A percentile compares a stretch with the other conserved stretches of the same genome.
Evolutionary conservation across 495 filamentous ascomycete genomes (phyloP).

Genomic region (Annulohypoxylon bovei): DNA sequence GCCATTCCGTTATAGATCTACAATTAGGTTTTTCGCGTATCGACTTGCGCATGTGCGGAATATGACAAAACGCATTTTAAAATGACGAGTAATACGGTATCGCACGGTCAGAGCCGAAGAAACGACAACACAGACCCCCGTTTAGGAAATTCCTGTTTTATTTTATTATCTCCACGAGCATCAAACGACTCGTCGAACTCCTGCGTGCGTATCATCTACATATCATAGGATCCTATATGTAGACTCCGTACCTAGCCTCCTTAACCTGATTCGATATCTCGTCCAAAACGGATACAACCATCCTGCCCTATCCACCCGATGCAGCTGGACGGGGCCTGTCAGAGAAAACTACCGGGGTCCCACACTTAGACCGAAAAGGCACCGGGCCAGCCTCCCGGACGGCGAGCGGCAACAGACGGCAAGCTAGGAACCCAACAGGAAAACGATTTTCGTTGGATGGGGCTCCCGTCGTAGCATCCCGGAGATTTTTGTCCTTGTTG

Average conservation of each 20-base stretch:
- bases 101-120: not conserved
- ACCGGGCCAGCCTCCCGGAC: conserved; percentile 28
- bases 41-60: not conserved
- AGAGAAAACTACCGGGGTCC: conserved; percentile 33
- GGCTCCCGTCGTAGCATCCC: conserved; percentile 18
- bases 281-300: not conserved
- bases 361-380: conserved; percentile 43
- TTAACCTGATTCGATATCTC: conserved; percentile 7
- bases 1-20: conserved; percentile 20
- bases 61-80: not conserved
- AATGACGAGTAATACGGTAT: not conserved
- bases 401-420: conserved; percentile 21
- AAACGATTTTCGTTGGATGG: conserved; percentile 3
- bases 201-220: not conserved
- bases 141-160: not conserved
- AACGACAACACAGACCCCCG: not conserved
- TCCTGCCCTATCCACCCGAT: not conserved
- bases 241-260: not conserved
- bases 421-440: conserved; percentile 4
- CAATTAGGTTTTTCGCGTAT: conserved; percentile 6
- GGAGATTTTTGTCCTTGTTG: conserved; percentile 6
- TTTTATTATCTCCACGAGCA: conserved; percentile 3
- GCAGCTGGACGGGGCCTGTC: not conserved
- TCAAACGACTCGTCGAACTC: conserved; percentile 7
- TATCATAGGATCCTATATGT: not conserved